Base-by-base conservation (phyloP, 257 asterid genomes). In the Ajuga chamaepitys region DNA sequence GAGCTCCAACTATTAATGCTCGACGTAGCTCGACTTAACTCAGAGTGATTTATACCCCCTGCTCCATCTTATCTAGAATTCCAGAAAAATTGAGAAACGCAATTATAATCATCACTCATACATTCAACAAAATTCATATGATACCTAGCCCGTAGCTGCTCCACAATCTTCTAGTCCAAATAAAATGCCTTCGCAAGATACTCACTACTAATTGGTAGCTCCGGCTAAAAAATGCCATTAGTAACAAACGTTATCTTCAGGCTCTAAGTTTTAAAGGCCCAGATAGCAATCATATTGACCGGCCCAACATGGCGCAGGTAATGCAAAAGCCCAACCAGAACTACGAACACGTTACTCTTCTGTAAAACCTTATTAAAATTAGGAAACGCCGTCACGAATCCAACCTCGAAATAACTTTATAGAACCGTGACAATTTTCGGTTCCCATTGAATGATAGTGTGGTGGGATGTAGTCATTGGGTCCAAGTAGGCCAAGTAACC, bases 321-420 rank as follows among this genome's bases (percentile, higher is more conserved):
- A 51, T 73, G 82, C 17, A 56, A 28, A 9, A 76, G 77, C 34
- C 81, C 72, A 14, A 64, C 38, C 0, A 77, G 78, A 20, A 76
- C 60, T 1, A 51, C 69, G 13, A 71, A 71, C 9, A 42, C 59
- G 14, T 72, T 69, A 1, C 77, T 77, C 46, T 50, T 58, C 0
- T 32, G 3, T 3, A 76, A 75, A 8, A 48, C 13, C 26, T 76
- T 67, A 0, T 18, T 24, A 4, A 55, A 8, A 10, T 16, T 30
- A 9, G 77, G 77, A 50, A 47, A 56, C 14, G 72, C 46, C 28
- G 68, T 72, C n/a, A 72, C 22, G 10, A 72, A 66, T 7, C 77
- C 77, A 8, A 72, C 77, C 37, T 50, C 67, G 16, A 72, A 7
- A 22, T 67, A 64, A 9, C 77, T 72, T 47, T 47, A 18, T 25